Conservation (phyloP, 140 eudicot genomes). For the Erigeron philadelphicus region DNA sequence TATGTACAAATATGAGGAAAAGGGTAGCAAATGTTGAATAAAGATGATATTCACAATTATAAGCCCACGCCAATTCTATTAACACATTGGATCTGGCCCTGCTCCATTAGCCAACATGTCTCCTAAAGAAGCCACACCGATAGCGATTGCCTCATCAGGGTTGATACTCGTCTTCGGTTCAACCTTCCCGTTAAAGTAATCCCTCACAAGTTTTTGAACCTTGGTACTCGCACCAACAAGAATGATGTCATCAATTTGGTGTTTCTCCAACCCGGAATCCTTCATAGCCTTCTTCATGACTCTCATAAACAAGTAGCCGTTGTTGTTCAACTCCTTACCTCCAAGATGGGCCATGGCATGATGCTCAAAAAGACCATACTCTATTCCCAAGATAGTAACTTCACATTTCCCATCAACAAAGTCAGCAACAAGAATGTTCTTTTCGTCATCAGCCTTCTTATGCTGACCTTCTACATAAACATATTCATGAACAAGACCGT, state of each 20-base stretch:
- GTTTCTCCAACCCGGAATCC: slow-evolving; percentile 62
- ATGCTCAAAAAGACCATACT: slow-evolving; percentile 68
- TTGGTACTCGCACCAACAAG: slow-evolving; percentile 88
- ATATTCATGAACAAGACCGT: slow-evolving; percentile 31
- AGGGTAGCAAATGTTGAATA: too few species aligned
- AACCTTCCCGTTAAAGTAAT: slow-evolving; percentile 62
- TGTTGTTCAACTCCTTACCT: slow-evolving; percentile 53
- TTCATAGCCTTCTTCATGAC: slow-evolving; percentile 86
- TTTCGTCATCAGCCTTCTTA: slow-evolving; percentile 62
- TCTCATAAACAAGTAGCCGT: slow-evolving; percentile 81
- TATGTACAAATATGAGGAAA: too few species aligned
- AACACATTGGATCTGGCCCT: not conserved
- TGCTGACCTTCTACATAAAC: not conserved
- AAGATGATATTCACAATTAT: not conserved
- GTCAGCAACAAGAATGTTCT: slow-evolving; percentile 68
- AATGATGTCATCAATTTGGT: slow-evolving; percentile 75
- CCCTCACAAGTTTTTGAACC: slow-evolving; percentile 68
- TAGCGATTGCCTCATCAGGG: slow-evolving; percentile 85
- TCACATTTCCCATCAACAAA: slow-evolving; percentile 83
- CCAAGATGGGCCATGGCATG: slow-evolving; percentile 72
- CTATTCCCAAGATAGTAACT: slow-evolving; percentile 64
- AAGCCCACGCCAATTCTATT: not conserved
- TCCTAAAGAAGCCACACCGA: slow-evolving; percentile 77
- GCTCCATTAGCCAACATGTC: slow-evolving; percentile 36
- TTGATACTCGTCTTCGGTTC: slow-evolving; percentile 81